Evolutionary conservation across 192 early-diverging fungal genomes (phyloP).

Genomic region (Kappamyces sp.): DNA sequence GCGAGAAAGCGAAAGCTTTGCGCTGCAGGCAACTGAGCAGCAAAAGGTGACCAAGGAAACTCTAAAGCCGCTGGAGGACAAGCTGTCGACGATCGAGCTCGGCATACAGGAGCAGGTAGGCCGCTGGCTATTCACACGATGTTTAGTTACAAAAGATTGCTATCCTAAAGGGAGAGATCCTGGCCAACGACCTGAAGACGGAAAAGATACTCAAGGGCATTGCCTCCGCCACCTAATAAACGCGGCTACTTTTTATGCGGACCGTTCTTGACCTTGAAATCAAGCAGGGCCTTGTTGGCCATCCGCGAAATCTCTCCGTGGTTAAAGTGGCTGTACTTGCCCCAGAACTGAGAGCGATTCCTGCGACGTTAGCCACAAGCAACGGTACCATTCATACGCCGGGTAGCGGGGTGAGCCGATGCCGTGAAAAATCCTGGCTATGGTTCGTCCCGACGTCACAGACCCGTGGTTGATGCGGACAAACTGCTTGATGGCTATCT

Average conservation of each 20-base stretch:
- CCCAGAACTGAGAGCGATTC: slow-evolving; percentile 32
- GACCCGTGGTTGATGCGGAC: slow-evolving; percentile 13
- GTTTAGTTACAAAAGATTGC: slow-evolving; percentile 41
- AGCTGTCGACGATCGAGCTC: slow-evolving; percentile 38
- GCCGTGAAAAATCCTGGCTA: slow-evolving; percentile 47
- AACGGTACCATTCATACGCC: slow-evolving; percentile 32
- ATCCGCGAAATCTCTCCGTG: slow-evolving; percentile 36
- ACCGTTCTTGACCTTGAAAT: slow-evolving; percentile 10
- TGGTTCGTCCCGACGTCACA: slow-evolving; percentile 22
- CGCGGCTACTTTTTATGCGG: too few relatives aligned
- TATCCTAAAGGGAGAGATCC: slow-evolving; percentile 37
- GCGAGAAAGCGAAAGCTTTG: slow-evolving; percentile 35
- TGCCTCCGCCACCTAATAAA: not conserved
- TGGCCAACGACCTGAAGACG: slow-evolving; percentile 9
- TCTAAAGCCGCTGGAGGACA: slow-evolving; percentile 29
- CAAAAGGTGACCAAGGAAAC: slow-evolving; percentile 28
- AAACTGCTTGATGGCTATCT: slow-evolving; percentile 25
- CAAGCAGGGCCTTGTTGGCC: slow-evolving; percentile 25
- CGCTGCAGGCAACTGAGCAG: slow-evolving; percentile 27
- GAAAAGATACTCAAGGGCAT: slow-evolving; percentile 8
- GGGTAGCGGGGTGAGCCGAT: slow-evolving; percentile 38
- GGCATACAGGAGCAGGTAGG: slow-evolving; percentile 42
- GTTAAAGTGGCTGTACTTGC: slow-evolving; percentile 34
- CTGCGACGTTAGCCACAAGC: not conserved
- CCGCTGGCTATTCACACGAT: not conserved